Base-by-base conservation (phyloP, 108 stramenopile species). In the Stephanodiscus minutulus region DNA sequence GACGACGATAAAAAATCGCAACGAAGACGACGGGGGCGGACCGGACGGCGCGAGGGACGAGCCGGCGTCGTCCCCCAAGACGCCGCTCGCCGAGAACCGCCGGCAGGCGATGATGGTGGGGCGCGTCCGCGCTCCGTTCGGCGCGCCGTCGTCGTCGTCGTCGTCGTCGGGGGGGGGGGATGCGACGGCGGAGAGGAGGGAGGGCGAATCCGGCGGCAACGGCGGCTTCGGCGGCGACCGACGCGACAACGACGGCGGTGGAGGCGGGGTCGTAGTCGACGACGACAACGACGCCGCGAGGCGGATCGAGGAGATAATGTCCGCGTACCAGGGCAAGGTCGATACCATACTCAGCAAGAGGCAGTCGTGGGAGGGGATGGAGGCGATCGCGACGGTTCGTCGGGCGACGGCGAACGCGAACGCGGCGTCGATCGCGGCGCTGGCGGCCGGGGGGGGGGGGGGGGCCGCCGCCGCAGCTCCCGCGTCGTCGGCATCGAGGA, bases 281-380 rank as follows among this genome's bases (percentile, higher is more conserved):
- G n/a, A n/a, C 59, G 61, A 54, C 37, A 25, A 64, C 37, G 57
- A 68, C 37, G 66, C 56, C 21, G 29, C 49, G 21, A 61, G 52
- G 39, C 76, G 76, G 9, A 76, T 76, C 15, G 67, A 76, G 44
- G 76, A 76, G 69, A 76, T 76, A 41, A 76, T 76, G 76, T 63
- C 67, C 18, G 62, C 76, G 28, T 76, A 76, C n/a, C 68, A 76
- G 54, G 76, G 76, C 5, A 76, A 69, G 33, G 76, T 76, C 17
- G 76, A 76, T 29, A 76, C 41, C 55, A 76, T 76, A 17, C 25
- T 76, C 0, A 63, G 64, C 22, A 44, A 24, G 61, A 39, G 20
- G 37, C 24, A 43, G 29, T 13, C 12, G 39, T 8, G 39, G 41
- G 64, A 24, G 20, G 60, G 21, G 61, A 53, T 55, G 61, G 56